Conservation (phyloP, 352 stramenopile species). For the Hyaloperonospora brassicae region DNA sequence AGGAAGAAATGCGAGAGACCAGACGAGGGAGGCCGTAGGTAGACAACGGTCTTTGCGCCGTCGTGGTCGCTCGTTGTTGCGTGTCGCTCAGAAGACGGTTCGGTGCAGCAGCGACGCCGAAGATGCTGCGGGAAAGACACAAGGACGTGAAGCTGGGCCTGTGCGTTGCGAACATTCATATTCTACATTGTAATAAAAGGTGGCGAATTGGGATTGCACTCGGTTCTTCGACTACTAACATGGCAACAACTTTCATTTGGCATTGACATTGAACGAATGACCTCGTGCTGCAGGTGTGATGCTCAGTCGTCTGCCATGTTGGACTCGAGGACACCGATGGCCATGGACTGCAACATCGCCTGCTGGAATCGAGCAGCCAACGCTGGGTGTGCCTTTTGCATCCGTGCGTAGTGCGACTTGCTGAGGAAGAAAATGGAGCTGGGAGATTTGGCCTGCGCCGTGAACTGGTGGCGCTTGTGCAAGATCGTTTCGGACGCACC, state of each 20-base stretch:
- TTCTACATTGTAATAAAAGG: constrained; percentile 34
- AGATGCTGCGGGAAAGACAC: background rate
- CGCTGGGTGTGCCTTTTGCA: constrained; percentile 58
- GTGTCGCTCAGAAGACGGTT: background rate
- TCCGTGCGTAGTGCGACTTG: constrained; percentile 57
- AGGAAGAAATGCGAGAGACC: constrained; percentile 9
- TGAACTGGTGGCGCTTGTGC: constrained; percentile 78
- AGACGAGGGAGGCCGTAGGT: too few species aligned
- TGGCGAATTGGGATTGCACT: constrained; percentile 16
- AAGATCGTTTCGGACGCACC: constrained; percentile 74
- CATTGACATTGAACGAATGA: too few species aligned
- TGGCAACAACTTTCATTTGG: too few species aligned
- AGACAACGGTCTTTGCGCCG: too few species aligned
- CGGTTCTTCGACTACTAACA: background rate
- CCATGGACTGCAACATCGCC: constrained; percentile 81
- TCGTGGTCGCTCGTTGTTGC: too few species aligned
- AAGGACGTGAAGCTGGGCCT: background rate
- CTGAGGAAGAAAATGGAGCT: constrained; percentile 80
- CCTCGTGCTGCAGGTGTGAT: too few species aligned
- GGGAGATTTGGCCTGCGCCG: constrained; percentile 50
- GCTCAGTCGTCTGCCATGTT: constrained; percentile 71
- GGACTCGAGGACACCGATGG: constrained; percentile 75
- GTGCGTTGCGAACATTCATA: constrained; percentile 26
- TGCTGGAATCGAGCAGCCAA: constrained; percentile 76
- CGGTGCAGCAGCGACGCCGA: constrained; percentile 5